Base-by-base conservation (phyloP, 768 basidiomycete genomes). In the Udeniomyces megalosporus region DNA sequence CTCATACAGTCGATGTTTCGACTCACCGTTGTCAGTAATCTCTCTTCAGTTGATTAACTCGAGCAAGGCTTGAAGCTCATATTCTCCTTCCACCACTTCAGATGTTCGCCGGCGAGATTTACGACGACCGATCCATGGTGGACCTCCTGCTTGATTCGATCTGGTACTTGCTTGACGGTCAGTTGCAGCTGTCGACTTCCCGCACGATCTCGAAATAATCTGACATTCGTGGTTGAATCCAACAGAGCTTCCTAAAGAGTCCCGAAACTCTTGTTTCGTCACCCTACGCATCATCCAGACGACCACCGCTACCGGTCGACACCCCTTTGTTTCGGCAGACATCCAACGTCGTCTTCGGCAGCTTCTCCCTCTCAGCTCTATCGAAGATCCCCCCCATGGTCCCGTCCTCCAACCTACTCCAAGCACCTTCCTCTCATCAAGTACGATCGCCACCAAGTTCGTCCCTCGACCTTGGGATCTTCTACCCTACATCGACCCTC, bases 101-200 rank as follows among this genome's bases (percentile, higher is more conserved):
- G 58, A 60, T 65, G 29, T 49, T 58, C 45, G 57, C 63, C 12
- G 63, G 63, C 8, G 48, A 44, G 2, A 44, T n/a, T n/a, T 24
- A 24, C 7, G 26, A 55, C 20, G 58, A 65, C 32, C 35, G 52
- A n/a, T 47, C 38, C 7, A 15, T 65, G 15, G 51, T 65, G 12
- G 38, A 53, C n/a, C 53, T 65, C 2, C 46, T 59, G 31, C 32
- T 60, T 24, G 63, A 65, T 47, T 46, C 63, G 1, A 31, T 65
- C 45, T 65, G 63, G 63, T 52, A 32, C 22, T 49, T 53, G 24
- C 26, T 60, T 22, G 63, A 65, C 7, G 63, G 63, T 65, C 15
- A n/a, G 38, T 8, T 42, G 38, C 10, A 42, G 38, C 38, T 42
- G 17, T 42, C 17, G 8, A 8, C 38, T 42, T n/a, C n/a, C n/a